phyloP scores from a whole-genome alignment of 2,329 filamentous ascomycete genomes.

The Aspergillus phoenicis region DNA sequence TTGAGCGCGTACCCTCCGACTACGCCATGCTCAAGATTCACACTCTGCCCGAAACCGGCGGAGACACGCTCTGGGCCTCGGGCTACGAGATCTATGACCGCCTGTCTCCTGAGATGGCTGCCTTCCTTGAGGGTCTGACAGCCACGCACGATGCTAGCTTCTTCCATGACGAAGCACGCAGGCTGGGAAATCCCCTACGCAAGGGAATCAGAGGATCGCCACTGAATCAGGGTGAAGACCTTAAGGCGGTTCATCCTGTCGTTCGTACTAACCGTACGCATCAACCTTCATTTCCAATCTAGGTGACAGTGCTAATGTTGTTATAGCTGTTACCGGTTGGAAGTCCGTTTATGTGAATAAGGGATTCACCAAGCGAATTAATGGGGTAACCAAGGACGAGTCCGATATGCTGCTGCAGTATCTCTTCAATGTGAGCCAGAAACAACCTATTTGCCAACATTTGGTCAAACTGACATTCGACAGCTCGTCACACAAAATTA shows the following conservation, averaged over 20 bases:
- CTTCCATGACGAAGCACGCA: conserved; percentile 48
- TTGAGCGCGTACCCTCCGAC: conserved; percentile 65
- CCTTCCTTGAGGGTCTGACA: conserved; percentile 62
- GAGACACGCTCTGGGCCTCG: conserved; percentile 68
- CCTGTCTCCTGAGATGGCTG: conserved; percentile 57
- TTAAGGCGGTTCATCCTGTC: conserved; percentile 59
- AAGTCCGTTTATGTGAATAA: conserved; percentile 57
- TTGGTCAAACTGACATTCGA: not conserved
- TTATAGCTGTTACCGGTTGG: conserved; percentile 60
- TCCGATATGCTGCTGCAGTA: conserved; percentile 46
- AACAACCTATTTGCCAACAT: not conserved
- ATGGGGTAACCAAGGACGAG: conserved; percentile 50
- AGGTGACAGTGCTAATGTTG: not conserved
- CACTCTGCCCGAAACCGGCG: conserved; percentile 58
- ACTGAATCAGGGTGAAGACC: conserved; percentile 55
- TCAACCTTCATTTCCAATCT: not conserved
- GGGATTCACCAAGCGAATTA: conserved; percentile 45
- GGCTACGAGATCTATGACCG: conserved; percentile 69
- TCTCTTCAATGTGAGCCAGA: conserved; percentile 40
- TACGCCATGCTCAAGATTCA: conserved; percentile 63
- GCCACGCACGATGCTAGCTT: conserved; percentile 60
- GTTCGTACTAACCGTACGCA: conserved; percentile 58
- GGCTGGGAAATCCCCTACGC: conserved; percentile 38
- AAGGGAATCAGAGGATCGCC: conserved; percentile 55
- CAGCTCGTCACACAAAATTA: conserved; percentile 50